These are phyloP conservation scores for Coelastrella sp. DNA, from an alignment of 139 green algal genomes.

Conservation along the genomic window DNA sequence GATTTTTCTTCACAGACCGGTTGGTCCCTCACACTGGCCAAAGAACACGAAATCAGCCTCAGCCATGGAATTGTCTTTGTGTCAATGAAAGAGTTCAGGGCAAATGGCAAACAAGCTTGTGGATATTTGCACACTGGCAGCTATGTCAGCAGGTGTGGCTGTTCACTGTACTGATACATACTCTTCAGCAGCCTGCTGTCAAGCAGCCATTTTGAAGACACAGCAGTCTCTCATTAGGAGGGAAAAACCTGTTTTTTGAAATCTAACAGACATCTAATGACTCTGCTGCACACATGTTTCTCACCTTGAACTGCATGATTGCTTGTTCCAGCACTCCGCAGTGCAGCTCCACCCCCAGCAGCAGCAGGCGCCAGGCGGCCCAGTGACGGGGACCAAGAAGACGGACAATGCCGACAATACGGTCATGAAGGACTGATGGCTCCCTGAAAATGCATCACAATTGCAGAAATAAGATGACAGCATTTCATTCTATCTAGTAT, in stretches of 20 bases:
- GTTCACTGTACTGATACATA: too few relatives aligned
- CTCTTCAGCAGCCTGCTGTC: too few relatives aligned
- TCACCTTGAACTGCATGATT: background rate
- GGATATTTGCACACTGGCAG: too few relatives aligned
- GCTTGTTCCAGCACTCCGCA: conserved; percentile 27
- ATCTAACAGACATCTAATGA: too few relatives aligned
- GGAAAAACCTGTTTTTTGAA: too few relatives aligned
- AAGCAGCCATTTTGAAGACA: too few relatives aligned
- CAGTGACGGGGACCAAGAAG: conserved; percentile 36
- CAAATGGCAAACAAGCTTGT: too few relatives aligned
- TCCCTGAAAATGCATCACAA: background rate
- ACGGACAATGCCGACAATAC: conserved; percentile 13
- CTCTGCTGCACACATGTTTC: background rate
- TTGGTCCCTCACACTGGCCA: too few relatives aligned
- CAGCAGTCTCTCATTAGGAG: too few relatives aligned
- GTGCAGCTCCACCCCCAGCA: conserved; percentile 36
- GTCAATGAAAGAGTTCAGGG: background rate
- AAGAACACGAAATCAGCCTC: too few relatives aligned
- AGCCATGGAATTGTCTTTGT: background rate
- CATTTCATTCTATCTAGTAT: background rate
- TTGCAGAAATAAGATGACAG: background rate
- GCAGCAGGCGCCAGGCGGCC: conserved; percentile 36
- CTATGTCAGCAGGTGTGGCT: too few relatives aligned
- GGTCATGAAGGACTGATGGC: conserved; percentile 13
- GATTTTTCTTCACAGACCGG: too few relatives aligned